Evolutionary conservation across 768 basidiomycete genomes (phyloP).

Genomic region (Auricularia cornea): DNA sequence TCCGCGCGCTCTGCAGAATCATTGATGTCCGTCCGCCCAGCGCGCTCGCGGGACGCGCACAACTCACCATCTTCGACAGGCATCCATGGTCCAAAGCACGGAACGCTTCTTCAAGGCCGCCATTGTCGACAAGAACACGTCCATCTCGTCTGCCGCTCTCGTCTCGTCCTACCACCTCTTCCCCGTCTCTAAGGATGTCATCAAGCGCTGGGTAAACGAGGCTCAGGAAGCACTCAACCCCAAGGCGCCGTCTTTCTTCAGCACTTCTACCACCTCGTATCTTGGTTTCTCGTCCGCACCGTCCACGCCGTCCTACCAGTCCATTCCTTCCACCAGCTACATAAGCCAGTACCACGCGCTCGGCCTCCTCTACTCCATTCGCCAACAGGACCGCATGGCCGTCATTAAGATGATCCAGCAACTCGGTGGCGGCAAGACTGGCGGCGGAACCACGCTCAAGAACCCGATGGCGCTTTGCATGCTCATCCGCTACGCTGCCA

Average conservation of each 20-base stretch:
- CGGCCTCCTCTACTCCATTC: constrained; percentile 86
- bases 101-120: constrained; percentile 99
- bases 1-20: constrained; percentile 90
- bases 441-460: constrained; percentile 75
- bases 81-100: constrained; percentile 98
- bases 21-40: constrained; percentile 70
- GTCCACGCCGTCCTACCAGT: constrained; percentile 54
- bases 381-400: constrained; percentile 98
- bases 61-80: constrained; percentile 27
- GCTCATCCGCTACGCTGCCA: constrained; percentile 97
- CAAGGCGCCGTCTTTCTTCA: constrained; percentile 62
- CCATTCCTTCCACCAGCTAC: constrained; percentile 80
- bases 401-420: constrained; percentile 99
- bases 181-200: constrained; percentile 88
- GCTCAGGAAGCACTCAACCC: constrained; percentile 92
- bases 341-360: constrained; percentile 97
- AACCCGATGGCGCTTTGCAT: constrained; percentile 97
- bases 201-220: constrained; percentile 99
- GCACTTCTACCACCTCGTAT: constrained; percentile 45
- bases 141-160: constrained; percentile 92
- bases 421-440: constrained; percentile 80
- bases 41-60: not conserved
- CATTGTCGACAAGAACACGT: constrained; percentile 92
- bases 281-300: constrained; percentile 55
- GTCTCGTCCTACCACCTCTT: constrained; percentile 96